These are phyloP conservation scores for Cyberlindnera mississippiensis DNA, from an alignment of 805 yeast genomes.

Conservation along the genomic window DNA sequence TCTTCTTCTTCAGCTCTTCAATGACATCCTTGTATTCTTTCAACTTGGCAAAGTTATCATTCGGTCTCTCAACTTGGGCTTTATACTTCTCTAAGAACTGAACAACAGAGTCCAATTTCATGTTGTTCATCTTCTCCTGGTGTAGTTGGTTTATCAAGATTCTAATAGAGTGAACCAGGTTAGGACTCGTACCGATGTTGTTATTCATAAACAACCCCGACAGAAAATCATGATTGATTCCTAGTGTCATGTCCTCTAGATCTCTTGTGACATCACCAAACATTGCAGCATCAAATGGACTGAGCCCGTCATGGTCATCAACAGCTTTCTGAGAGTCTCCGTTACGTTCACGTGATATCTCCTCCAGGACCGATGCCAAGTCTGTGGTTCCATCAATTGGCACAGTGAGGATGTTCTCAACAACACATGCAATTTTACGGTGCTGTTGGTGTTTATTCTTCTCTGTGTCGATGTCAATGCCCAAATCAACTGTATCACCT, in stretches of 20 bases:
- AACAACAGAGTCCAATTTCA: slow-evolving; percentile 51
- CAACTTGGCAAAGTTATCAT: slow-evolving; percentile 1
- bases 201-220: slow-evolving; percentile 58
- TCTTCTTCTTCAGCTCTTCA: slow-evolving; percentile 1
- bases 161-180: slow-evolving; percentile 52
- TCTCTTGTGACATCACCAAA: slow-evolving; percentile 52
- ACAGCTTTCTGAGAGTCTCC: background rate
- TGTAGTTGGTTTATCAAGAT: slow-evolving; percentile 51
- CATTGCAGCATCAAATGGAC: slow-evolving; percentile 53
- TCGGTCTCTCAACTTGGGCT: slow-evolving; percentile 3
- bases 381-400: slow-evolving; percentile 32
- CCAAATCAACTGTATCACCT: slow-evolving; percentile 90
- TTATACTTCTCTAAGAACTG: slow-evolving; percentile 50
- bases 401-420: slow-evolving; percentile 64
- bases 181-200: slow-evolving; percentile 53
- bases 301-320: slow-evolving; percentile 18
- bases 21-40: background rate
- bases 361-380: slow-evolving; percentile 12
- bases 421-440: slow-evolving; percentile 78
- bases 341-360: slow-evolving; percentile 2
- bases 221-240: slow-evolving; percentile 42
- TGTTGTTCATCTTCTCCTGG: slow-evolving; percentile 55
- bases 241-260: slow-evolving; percentile 48
- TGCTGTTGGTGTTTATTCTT: slow-evolving; percentile 52
- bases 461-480: slow-evolving; percentile 76